A percentile compares a stretch with the other conserved stretches of the same genome.
phyloP scores from a whole-genome alignment of 2,329 filamentous ascomycete species.

The Aureobasidium sp. region DNA sequence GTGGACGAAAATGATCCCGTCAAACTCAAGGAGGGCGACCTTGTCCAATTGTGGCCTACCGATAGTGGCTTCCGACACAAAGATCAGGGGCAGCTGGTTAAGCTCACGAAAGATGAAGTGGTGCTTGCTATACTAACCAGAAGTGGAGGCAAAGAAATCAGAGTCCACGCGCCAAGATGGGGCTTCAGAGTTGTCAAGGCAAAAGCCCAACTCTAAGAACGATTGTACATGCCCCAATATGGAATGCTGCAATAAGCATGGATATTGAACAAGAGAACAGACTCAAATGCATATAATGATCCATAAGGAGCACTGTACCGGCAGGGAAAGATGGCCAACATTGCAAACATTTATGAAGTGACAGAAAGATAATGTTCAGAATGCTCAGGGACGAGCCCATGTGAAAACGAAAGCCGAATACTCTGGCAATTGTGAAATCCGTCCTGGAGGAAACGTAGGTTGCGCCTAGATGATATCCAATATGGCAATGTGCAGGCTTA shows the following conservation, averaged over 20 bases:
- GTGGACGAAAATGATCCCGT: constrained; percentile 46
- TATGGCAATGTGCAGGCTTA: not conserved
- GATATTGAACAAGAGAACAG: not conserved
- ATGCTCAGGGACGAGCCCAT: not conserved
- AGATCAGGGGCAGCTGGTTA: constrained; percentile 49
- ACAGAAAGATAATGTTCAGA: not conserved
- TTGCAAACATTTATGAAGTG: not conserved
- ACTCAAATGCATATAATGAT: not conserved
- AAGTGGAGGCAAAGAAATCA: constrained; percentile 33
- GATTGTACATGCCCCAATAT: not conserved
- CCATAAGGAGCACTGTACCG: not conserved
- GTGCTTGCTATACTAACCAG: constrained; percentile 46
- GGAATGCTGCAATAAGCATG: not conserved
- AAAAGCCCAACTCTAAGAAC: constrained; percentile 21
- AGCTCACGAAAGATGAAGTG: constrained; percentile 45
- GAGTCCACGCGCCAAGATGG: constrained; percentile 54
- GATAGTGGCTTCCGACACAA: constrained; percentile 53
- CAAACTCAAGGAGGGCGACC: constrained; percentile 44
- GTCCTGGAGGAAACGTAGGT: not conserved
- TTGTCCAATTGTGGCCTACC: constrained; percentile 52
- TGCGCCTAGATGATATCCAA: not conserved
- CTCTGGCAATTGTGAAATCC: not conserved
- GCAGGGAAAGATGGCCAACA: not conserved
- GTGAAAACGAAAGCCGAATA: not conserved
- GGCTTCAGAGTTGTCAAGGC: constrained; percentile 44